These are phyloP conservation scores for Colletotrichum viniferum DNA, from an alignment of 2,329 filamentous ascomycete species.

Conservation along the genomic window DNA sequence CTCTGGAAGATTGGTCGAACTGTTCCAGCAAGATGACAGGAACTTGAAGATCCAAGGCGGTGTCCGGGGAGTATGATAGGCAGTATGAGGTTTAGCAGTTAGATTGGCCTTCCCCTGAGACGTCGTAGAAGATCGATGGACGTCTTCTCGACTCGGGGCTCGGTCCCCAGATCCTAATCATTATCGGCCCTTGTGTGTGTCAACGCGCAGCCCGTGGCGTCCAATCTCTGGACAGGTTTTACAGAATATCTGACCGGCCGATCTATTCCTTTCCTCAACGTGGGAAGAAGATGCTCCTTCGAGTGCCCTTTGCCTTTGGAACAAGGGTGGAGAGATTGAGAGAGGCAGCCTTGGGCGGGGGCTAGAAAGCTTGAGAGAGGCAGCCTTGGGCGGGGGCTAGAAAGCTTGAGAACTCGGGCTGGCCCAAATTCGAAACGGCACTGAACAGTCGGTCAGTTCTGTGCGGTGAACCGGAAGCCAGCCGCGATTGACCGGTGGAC, in stretches of 20 bases:
- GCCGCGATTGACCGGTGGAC: neutral
- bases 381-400: neutral
- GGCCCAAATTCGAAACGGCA: constrained; percentile 12
- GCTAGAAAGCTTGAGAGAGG: neutral
- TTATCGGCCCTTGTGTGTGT: neutral
- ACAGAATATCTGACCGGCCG: neutral
- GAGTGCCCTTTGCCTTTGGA: neutral
- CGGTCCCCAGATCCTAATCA: neutral
- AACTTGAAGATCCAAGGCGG: neutral
- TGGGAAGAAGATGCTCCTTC: constrained; percentile 1
- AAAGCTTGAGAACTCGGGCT: neutral
- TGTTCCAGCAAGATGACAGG: neutral
- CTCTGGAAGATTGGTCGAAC: constrained; percentile 3
- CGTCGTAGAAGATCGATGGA: neutral
- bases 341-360: neutral
- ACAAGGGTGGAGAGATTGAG: too few species aligned
- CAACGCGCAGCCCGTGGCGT: constrained; percentile 18
- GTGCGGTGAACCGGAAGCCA: constrained; percentile 11
- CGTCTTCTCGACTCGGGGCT: neutral
- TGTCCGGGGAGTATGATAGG: neutral
- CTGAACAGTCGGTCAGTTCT: neutral
- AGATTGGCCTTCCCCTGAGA: constrained; percentile 1
- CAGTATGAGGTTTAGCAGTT: neutral
- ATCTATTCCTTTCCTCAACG: neutral
- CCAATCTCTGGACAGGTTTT: neutral